Conservation (phyloP, 192 early-diverging fungal species). For the Oehlia diaphana region DNA sequence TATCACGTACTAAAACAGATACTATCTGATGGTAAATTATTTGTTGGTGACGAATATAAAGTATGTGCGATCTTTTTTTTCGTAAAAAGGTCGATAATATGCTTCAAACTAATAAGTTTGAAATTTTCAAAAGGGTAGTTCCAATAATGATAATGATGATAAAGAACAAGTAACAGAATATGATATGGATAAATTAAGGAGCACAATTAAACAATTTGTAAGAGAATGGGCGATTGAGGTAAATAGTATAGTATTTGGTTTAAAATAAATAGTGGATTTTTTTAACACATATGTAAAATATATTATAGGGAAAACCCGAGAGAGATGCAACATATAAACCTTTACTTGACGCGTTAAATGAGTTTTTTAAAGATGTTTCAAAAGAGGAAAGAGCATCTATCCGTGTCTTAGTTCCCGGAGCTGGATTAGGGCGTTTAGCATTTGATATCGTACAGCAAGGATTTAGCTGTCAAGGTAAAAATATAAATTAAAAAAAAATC, state of each 20-base stretch:
- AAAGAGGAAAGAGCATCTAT: slow-evolving; percentile 57
- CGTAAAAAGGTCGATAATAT: slow-evolving; percentile 8
- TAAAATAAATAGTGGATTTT: background rate
- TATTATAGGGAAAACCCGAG: slow-evolving; percentile 67
- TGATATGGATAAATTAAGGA: slow-evolving; percentile 89
- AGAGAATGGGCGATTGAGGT: slow-evolving; percentile 91
- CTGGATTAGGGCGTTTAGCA: slow-evolving; percentile 91
- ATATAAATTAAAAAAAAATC: slow-evolving; percentile 14
- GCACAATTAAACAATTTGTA: slow-evolving; percentile 91
- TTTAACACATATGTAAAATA: background rate
- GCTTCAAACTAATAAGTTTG: background rate
- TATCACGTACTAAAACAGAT: slow-evolving; percentile 56
- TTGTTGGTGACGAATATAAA: slow-evolving; percentile 40
- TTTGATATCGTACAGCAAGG: slow-evolving; percentile 85
- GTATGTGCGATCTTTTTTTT: slow-evolving; percentile 29
- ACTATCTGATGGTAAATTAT: slow-evolving; percentile 43
- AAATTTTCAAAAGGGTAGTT: slow-evolving; percentile 23
- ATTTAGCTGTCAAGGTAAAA: slow-evolving; percentile 70
- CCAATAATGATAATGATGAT: slow-evolving; percentile 27
- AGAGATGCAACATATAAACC: slow-evolving; percentile 79
- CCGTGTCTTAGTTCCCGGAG: slow-evolving; percentile 88
- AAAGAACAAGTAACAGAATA: slow-evolving; percentile 45
- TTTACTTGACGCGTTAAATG: slow-evolving; percentile 71
- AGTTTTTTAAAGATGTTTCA: slow-evolving; percentile 52
- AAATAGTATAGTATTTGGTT: slow-evolving; percentile 24